Evolutionary conservation across 2,329 filamentous ascomycete genomes (phyloP).

Genomic region (Xylaria sp.): DNA sequence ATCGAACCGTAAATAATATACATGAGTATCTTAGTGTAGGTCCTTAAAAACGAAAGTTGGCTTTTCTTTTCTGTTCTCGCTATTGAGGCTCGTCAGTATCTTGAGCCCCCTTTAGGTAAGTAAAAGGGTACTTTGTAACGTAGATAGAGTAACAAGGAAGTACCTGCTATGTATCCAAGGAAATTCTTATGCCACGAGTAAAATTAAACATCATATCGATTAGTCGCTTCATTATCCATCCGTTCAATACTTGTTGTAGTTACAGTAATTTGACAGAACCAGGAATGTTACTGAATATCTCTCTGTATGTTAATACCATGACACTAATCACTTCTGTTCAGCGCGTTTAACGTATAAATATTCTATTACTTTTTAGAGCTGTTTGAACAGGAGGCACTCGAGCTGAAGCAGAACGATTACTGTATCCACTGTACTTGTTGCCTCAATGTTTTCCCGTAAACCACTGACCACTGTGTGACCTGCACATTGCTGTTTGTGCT

Average conservation of each 20-base stretch:
- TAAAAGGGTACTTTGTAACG: background rate
- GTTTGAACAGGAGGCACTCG: background rate
- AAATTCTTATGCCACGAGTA: background rate
- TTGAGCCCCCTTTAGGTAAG: background rate
- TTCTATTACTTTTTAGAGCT: background rate
- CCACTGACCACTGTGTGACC: background rate
- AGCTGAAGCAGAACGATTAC: background rate
- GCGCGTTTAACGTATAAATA: background rate
- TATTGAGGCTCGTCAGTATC: background rate
- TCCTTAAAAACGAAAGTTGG: too few species aligned
- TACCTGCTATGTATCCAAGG: background rate
- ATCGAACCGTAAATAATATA: background rate
- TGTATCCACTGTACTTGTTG: background rate
- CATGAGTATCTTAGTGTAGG: background rate
- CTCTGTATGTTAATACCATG: background rate
- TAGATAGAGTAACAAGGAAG: background rate
- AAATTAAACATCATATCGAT: background rate
- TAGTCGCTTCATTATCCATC: background rate
- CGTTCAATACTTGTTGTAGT: too few species aligned
- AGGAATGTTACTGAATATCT: background rate
- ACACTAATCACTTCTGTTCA: background rate
- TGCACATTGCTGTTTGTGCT: background rate
- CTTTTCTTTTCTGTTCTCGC: background rate
- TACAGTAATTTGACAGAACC: background rate
- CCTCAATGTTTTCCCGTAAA: background rate